Conservation (phyloP, 2,329 filamentous ascomycete genomes). For the Drechslera avenae region DNA sequence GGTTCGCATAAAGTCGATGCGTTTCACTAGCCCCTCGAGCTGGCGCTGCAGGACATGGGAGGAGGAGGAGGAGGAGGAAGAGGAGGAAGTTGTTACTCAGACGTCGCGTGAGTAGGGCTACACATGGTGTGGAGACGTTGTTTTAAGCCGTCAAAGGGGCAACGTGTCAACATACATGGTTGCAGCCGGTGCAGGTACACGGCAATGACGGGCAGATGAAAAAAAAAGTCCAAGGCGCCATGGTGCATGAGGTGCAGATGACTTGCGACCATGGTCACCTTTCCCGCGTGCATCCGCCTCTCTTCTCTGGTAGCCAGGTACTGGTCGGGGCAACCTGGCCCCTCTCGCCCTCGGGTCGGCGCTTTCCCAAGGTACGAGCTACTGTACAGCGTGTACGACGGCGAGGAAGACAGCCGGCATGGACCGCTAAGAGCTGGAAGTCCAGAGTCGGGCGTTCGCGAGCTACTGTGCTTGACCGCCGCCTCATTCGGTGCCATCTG, state of each 20-base stretch:
- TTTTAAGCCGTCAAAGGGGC: neutral
- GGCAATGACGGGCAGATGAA: too few relatives aligned
- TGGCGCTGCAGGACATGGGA: neutral
- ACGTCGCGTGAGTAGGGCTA: neutral
- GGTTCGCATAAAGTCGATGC: constrained; percentile 10
- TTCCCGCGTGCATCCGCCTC: constrained; percentile 14
- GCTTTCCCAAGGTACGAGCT: constrained; percentile 3
- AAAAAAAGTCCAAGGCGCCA: too few relatives aligned
- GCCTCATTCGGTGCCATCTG: constrained; percentile 1
- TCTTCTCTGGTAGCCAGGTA: constrained; percentile 14
- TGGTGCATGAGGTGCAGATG: constrained; percentile 19
- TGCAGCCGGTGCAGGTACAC: constrained; percentile 4
- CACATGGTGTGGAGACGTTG: constrained; percentile 1
- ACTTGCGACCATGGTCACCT: constrained; percentile 12
- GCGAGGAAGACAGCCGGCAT: neutral
- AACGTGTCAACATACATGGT: constrained; percentile 8
- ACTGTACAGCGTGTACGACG: neutral
- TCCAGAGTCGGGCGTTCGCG: neutral
- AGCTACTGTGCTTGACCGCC: constrained; percentile 1
- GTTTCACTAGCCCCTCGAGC: constrained; percentile 6
- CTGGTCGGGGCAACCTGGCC: constrained; percentile 12
- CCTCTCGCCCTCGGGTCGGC: constrained; percentile 3
- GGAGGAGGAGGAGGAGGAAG: too few relatives aligned
- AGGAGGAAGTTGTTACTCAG: neutral
- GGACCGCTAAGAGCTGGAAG: neutral